Percentiles rank a stretch among this genome's conserved stretches.
Evolutionary conservation across 106 monocot genomes (phyloP).

Genomic region (Amphibolis antarctica): DNA sequence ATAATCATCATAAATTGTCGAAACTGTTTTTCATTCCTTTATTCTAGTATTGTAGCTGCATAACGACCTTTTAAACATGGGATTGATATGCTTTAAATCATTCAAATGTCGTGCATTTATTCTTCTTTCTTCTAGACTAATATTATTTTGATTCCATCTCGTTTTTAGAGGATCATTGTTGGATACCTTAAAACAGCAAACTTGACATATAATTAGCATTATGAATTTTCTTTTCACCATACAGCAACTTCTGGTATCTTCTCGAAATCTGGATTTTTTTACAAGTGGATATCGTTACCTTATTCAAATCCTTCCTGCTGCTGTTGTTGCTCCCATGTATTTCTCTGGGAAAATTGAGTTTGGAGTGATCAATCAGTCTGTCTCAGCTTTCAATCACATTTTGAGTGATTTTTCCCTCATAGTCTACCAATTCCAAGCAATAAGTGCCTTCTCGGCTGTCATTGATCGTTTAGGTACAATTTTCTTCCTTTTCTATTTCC

Average conservation of each 20-base stretch:
- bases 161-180: background rate
- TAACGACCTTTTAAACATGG: too few relatives aligned
- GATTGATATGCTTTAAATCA: too few relatives aligned
- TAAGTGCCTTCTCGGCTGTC: slow-evolving; percentile 95
- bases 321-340: slow-evolving; percentile 98
- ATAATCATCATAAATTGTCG: too few relatives aligned
- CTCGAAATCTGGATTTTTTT: slow-evolving; percentile 92
- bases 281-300: slow-evolving; percentile 88
- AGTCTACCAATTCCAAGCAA: slow-evolving; percentile 86
- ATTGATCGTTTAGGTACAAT: slow-evolving; percentile 76
- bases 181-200: background rate
- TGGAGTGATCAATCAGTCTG: slow-evolving; percentile 97
- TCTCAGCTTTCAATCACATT: slow-evolving; percentile 98
- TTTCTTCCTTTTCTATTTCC: background rate
- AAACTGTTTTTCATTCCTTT: too few relatives aligned
- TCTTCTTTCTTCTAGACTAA: too few relatives aligned
- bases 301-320: slow-evolving; percentile 94
- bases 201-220: background rate
- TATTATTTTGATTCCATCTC: too few relatives aligned
- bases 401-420: slow-evolving; percentile 87
- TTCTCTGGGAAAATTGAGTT: slow-evolving; percentile 98
- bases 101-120: too few relatives aligned
- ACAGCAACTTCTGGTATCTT: slow-evolving; percentile 86
- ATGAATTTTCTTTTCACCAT: slow-evolving; percentile 2
- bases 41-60: too few relatives aligned